phyloP scores from a whole-genome alignment of 2,329 filamentous ascomycete species.

The Fusarium nelsonii region DNA sequence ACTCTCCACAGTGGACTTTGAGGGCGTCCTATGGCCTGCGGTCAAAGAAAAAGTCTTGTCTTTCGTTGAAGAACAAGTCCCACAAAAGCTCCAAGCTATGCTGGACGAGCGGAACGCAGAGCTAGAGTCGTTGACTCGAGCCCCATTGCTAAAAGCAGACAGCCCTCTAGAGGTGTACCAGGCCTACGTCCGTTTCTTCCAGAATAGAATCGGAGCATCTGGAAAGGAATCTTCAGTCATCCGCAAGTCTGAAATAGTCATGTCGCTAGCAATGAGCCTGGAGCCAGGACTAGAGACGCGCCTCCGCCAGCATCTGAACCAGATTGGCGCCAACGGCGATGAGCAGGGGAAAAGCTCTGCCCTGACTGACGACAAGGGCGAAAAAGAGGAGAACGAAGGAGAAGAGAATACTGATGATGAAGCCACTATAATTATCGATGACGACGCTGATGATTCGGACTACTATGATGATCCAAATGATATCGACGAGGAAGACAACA shows the following conservation, averaged over 20 bases:
- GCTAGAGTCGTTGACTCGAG: not conserved
- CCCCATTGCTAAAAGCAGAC: not conserved
- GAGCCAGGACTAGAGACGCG: not conserved
- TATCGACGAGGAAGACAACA: not conserved
- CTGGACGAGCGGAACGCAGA: not conserved
- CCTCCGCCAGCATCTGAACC: not conserved
- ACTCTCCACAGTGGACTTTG: not conserved
- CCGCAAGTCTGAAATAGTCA: not conserved
- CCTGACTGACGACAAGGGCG: not conserved
- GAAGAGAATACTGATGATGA: not conserved
- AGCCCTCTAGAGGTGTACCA: conserved; percentile 1
- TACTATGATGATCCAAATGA: not conserved
- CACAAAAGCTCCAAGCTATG: rapidly evolving
- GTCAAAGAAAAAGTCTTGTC: not conserved
- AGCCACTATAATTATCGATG: not conserved
- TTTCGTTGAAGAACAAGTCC: not conserved
- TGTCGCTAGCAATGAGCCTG: conserved; percentile 11
- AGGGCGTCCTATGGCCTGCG: not conserved
- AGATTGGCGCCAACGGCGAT: not conserved
- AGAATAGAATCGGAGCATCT: not conserved
- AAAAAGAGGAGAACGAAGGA: not conserved
- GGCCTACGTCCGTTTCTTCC: not conserved
- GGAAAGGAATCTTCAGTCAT: not conserved
- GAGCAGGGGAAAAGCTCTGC: too few species aligned
- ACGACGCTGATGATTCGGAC: not conserved